A percentile compares a stretch with the other conserved stretches of the same genome.
These are phyloP conservation scores for Citrus unshiu DNA, from an alignment of 345 rosid species.

Conservation along the genomic window DNA sequence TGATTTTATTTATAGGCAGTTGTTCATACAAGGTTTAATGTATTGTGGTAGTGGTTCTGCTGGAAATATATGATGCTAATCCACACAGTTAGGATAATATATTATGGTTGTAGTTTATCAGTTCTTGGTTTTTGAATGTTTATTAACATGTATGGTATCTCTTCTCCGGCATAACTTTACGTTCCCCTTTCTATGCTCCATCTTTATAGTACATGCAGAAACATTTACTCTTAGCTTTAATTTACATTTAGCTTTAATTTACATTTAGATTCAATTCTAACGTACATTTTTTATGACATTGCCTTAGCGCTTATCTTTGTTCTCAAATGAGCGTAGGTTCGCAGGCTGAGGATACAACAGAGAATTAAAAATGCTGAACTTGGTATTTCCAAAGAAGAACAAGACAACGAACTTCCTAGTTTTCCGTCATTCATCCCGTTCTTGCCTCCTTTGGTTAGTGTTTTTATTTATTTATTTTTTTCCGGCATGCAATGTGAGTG, in stretches of 20 bases:
- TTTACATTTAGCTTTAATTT: neutral
- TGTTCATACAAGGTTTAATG: neutral
- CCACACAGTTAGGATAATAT: neutral
- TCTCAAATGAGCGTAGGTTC: conserved; percentile 41
- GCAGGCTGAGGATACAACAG: conserved; percentile 93
- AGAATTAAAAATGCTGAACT: conserved; percentile 73
- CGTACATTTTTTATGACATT: neutral
- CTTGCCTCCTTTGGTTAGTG: conserved; percentile 85
- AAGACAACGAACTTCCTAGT: conserved; percentile 79
- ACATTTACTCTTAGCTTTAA: neutral
- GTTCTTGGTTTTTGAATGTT: neutral
- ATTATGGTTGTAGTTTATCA: neutral
- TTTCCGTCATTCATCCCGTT: conserved; percentile 97
- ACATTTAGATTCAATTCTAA: neutral
- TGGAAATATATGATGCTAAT: neutral
- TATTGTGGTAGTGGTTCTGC: neutral
- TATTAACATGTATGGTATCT: neutral
- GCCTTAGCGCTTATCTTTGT: neutral
- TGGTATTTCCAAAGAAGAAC: conserved; percentile 48
- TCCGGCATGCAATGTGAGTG: neutral
- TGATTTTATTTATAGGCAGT: neutral
- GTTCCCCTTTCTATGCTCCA: neutral
- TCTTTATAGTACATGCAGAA: neutral
- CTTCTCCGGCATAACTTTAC: neutral
- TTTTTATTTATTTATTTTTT: neutral